Evolutionary conservation across 2,329 filamentous ascomycete genomes (phyloP).

Genomic region (Magnaporthiopsis incrustans): DNA sequence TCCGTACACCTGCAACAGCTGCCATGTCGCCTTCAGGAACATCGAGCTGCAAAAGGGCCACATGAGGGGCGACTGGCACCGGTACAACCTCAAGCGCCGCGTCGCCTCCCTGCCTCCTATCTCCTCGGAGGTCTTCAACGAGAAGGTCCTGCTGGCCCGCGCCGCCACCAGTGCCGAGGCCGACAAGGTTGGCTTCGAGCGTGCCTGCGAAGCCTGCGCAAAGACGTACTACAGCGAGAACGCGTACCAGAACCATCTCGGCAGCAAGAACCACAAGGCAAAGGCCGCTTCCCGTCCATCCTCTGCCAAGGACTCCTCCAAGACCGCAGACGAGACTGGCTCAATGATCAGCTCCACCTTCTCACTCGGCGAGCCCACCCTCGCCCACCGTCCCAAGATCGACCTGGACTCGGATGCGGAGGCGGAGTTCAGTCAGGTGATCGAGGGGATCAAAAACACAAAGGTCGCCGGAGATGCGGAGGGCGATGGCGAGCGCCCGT

Average conservation of each 20-base stretch:
- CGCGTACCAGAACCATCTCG: conserved; percentile 86
- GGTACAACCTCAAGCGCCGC: conserved; percentile 93
- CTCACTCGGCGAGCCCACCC: conserved; percentile 70
- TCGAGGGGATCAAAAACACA: conserved; percentile 67
- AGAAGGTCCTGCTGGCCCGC: conserved; percentile 89
- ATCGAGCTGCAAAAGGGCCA: conserved; percentile 89
- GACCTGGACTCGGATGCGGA: conserved; percentile 60
- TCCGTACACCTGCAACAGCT: conserved; percentile 97
- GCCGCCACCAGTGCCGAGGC: conserved; percentile 77
- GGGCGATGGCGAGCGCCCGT: conserved; percentile 30
- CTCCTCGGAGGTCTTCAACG: conserved; percentile 84
- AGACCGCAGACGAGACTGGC: conserved; percentile 59
- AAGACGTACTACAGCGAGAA: conserved; percentile 97
- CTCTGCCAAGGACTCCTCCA: conserved; percentile 42
- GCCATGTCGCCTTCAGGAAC: conserved; percentile 91
- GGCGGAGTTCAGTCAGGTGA: conserved; percentile 67
- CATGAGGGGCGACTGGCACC: conserved; percentile 99
- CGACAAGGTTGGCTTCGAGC: conserved; percentile 83
- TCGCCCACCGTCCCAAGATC: conserved; percentile 10
- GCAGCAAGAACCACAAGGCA: conserved; percentile 80
- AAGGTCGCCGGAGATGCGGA: conserved; percentile 29
- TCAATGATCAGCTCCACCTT: conserved; percentile 89
- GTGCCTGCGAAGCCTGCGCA: conserved; percentile 70
- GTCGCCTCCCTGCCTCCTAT: conserved; percentile 87
- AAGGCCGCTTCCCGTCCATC: conserved; percentile 45